Evolutionary conservation across 805 yeast genomes (phyloP).

Genomic region (Metschnikowia anglica): DNA sequence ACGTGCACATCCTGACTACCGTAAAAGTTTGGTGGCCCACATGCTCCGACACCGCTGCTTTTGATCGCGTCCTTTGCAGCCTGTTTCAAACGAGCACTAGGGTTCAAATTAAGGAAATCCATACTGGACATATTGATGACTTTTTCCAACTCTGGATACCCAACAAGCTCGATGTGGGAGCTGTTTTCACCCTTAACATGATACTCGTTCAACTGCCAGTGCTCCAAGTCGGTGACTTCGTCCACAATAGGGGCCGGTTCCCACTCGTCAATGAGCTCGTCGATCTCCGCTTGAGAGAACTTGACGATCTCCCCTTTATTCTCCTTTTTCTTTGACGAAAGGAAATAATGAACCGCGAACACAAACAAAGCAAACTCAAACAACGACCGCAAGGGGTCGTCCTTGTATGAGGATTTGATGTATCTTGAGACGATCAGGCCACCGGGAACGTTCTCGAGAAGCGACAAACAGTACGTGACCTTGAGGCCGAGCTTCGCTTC

Average conservation of each 20-base stretch:
- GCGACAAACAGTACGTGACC: conserved; percentile 37
- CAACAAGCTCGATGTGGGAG: conserved; percentile 32
- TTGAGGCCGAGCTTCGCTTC: conserved; percentile 33
- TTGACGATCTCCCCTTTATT: conserved; percentile 69
- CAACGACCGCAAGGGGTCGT: conserved; percentile 89
- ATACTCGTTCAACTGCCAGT: conserved; percentile 60
- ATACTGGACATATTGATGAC: conserved; percentile 68
- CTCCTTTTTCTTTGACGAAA: conserved; percentile 73
- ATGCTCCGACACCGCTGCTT: conserved; percentile 90
- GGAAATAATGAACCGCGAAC: conserved; percentile 81
- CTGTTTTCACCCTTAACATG: conserved; percentile 61
- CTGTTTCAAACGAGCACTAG: conserved; percentile 44
- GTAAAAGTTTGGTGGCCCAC: conserved; percentile 97
- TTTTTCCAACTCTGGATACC: conserved; percentile 26
- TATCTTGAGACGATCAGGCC: conserved; percentile 63
- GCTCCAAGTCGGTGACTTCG: conserved; percentile 49
- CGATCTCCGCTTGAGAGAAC: conserved; percentile 62
- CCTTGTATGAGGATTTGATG: conserved; percentile 80
- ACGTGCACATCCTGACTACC: conserved; percentile 93
- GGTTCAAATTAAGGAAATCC: conserved; percentile 68
- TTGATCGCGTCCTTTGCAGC: conserved; percentile 59
- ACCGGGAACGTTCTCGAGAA: conserved; percentile 49
- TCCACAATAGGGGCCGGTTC: conserved; percentile 80
- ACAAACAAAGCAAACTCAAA: conserved; percentile 74
- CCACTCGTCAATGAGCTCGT: conserved; percentile 88